A percentile compares a stretch with the other conserved stretches of the same genome.
Evolutionary conservation across 2,329 filamentous ascomycete genomes (phyloP).

Genomic region (Pyrenophora seminiperda): DNA sequence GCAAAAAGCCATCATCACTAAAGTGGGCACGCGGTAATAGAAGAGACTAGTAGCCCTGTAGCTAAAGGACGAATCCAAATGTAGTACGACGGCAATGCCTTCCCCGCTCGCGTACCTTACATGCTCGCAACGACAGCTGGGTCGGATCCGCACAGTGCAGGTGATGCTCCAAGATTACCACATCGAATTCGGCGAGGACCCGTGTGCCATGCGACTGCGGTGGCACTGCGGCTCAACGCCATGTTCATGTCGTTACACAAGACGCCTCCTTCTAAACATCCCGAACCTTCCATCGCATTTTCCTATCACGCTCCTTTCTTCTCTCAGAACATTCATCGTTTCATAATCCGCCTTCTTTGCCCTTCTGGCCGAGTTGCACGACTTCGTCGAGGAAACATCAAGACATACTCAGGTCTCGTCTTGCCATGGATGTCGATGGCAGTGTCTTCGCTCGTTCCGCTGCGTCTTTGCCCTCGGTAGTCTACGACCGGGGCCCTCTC

Average conservation of each 20-base stretch:
- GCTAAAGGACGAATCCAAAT: conserved; percentile 4
- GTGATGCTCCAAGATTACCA: conserved; percentile 10
- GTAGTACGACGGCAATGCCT: conserved; percentile 4
- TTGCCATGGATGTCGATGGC: conserved; percentile 31
- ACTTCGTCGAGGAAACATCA: conserved; percentile 16
- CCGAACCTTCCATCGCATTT: conserved; percentile 6
- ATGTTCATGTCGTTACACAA: conserved; percentile 9
- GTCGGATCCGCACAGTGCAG: conserved; percentile 2
- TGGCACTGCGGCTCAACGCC: conserved; percentile 13
- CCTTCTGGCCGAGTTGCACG: conserved; percentile 5
- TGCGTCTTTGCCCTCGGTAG: conserved; percentile 20
- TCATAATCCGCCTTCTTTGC: conserved; percentile 1
- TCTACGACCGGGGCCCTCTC: conserved; percentile 36
- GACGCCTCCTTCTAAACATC: conserved; percentile 8
- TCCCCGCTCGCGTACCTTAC: conserved; percentile 11
- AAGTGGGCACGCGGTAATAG: background rate
- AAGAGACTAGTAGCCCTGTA: conserved; percentile 7
- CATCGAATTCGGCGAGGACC: conserved; percentile 16
- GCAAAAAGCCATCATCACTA: conserved; percentile 1
- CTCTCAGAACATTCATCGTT: conserved; percentile 9
- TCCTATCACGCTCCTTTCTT: conserved; percentile 7
- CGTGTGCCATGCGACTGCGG: conserved; percentile 11
- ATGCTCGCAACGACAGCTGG: conserved; percentile 1
- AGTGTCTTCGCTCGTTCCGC: conserved; percentile 11
- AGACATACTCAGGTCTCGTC: conserved; percentile 17